Evolutionary conservation across 2,329 filamentous ascomycete species (phyloP), one percentile per base, ranked within the genome.

Genomic region (Didymella exigua): DNA sequence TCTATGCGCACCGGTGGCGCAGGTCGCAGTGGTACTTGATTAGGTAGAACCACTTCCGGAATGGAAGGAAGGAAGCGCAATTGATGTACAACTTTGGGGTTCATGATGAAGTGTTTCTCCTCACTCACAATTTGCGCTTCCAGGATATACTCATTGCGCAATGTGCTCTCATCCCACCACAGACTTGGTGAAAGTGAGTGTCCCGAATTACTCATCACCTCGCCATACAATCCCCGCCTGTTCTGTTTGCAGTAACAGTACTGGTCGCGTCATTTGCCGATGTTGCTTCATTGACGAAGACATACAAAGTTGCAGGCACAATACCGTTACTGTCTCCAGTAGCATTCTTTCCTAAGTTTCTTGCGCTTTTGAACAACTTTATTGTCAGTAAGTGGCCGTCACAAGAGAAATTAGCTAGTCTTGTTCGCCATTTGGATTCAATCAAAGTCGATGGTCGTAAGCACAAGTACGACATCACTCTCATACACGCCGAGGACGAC

Each of bases 241-340:
- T 78, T 0, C 64, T 81, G 0, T 85, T 87, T 58, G 76, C 81
- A 1, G 84, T 84, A 2, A 77, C 78, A 2, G 77, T 87, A 2
- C 70, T 87, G 2, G 78, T 84, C 2, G 85, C 84, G 0, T 79
- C 84, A 0, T 86, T 88, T 56, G 76, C 79, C 0, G 81, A 86
- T 54, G 78, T 84, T 0, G 77, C 78, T 19, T 78, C 76, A 0
- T 67, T 87, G 13, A 81, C 82, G 0, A 76, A 80, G 1, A 86
- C 84, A 0, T 88, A 87, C 65, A 78, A 81, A 3, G 71, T 87
- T 4, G 84, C 78, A 0, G 83, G 84, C 1, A 78, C 73, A 0
- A 72, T 87, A 6, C 84, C 84, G 1, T 68, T 87, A 0, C 72
- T 87, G 0, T 79, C 77, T 0, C 84, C 83, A 0, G 53, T 86